phyloP scores from a whole-genome alignment of 164 flowering plant genomes.

The Vitis rupestris region DNA sequence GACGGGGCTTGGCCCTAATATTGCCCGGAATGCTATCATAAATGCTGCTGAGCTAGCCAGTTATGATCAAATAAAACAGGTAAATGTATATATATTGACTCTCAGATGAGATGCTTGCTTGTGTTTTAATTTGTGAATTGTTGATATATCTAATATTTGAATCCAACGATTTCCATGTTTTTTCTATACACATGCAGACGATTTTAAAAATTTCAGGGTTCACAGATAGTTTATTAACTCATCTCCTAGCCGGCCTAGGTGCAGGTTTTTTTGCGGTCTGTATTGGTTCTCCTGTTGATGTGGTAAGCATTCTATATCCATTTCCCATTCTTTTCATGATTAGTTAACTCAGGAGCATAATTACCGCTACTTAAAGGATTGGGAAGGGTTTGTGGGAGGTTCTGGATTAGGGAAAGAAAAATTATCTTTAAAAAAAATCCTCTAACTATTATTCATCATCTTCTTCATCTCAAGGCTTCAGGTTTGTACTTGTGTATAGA shows the following conservation, averaged over 20 bases:
- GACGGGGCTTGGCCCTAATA: conserved; percentile 97
- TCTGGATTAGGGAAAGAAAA: no score
- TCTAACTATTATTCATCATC: background rate
- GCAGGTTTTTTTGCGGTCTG: conserved; percentile 98
- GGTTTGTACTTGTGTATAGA: no score
- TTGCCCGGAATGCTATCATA: conserved; percentile 88
- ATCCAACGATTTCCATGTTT: conserved; percentile 5
- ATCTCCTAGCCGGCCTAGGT: conserved; percentile 91
- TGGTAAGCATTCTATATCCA: conserved; percentile 47
- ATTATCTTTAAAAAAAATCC: background rate
- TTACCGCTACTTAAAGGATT: no score
- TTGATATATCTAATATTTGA: conserved; percentile 2
- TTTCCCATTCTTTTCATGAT: background rate
- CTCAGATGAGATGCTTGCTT: background rate
- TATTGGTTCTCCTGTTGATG: conserved; percentile 97
- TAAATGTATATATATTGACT: conserved; percentile 16
- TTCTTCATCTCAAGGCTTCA: background rate
- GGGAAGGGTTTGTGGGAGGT: no score
- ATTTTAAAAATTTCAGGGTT: conserved; percentile 91
- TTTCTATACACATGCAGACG: conserved; percentile 57
- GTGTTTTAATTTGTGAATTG: background rate
- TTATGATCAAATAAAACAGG: conserved; percentile 96
- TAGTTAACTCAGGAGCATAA: no score
- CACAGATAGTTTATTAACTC: conserved; percentile 81
- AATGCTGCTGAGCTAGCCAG: conserved; percentile 99